Base-by-base conservation (phyloP, 2,329 filamentous ascomycete species). In the Colletotrichum eleusines region DNA sequence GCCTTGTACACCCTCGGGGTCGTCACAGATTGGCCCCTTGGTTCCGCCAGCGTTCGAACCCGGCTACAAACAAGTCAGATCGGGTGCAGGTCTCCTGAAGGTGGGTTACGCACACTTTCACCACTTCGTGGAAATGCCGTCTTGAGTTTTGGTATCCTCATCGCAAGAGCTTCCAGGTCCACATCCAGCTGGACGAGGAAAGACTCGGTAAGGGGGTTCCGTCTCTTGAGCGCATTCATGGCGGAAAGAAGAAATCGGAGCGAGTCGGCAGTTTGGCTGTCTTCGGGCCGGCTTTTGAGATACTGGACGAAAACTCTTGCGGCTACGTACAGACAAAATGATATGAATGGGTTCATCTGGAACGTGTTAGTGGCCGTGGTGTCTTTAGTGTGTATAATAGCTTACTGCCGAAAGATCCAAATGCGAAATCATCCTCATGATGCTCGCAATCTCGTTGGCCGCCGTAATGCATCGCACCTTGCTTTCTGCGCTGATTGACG, bases 301-400 rank as follows among this genome's bases (percentile, higher is more conserved):
- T 97, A 98, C 79, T 98, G 95, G 9, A 98, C 92, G 77, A 98
- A 98, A 0, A 98, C 95, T 62, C 96, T 89, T 28, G 95, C 94
- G 14, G 95, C 92, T n/a, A 98, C 95, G 76, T 98, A 98, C 53
- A 99, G 87, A 77, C 94, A 97, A 81, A 98, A 98, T 0, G 94
- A 94, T 76, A 97, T 92, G 79, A 98, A 98, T 0, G 95, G 94
- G 75, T 98, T 97, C 89, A 97, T 94, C 94, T 98, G 72, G 1
- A 7, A 58, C 57, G 42, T 62, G 69, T 82, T 69, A 79, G 74
- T 50, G n/a, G 50, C 12, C 42, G 73, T 31, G 50, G 40, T 38
- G 38, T 8, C 4, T 28, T 23, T 16, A 16, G 40, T 35, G 40
- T 40, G 35, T 53, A 9, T 18, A 9, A 14, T 3, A 18, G 78